These are phyloP conservation scores for Santalum album DNA, from an alignment of 164 flowering plant genomes.

Conservation along the genomic window DNA sequence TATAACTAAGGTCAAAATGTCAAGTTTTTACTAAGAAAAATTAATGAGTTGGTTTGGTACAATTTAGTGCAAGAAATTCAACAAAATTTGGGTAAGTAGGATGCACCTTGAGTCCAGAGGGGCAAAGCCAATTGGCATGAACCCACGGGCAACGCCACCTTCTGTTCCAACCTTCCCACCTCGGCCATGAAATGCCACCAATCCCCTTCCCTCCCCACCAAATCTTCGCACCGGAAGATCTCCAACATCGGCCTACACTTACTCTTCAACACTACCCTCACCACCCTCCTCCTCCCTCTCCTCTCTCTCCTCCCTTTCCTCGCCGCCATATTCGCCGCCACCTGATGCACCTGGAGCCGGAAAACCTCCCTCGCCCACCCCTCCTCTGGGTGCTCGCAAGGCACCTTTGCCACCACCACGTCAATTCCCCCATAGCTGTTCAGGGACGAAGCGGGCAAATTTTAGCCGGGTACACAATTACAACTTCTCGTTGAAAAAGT, in stretches of 20 bases:
- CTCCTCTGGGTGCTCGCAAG: slow-evolving; percentile 50
- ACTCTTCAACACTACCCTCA: slow-evolving; percentile 60
- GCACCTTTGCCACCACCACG: slow-evolving; percentile 62
- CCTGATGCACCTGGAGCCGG: slow-evolving; percentile 70
- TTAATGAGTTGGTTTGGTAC: too few relatives aligned
- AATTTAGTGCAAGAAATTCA: too few relatives aligned
- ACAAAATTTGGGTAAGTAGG: too few relatives aligned
- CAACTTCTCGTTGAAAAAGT: too few relatives aligned
- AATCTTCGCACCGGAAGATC: slow-evolving; percentile 67
- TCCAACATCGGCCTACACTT: slow-evolving; percentile 86
- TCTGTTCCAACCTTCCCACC: slow-evolving; percentile 41
- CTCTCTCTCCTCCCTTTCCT: slow-evolving; percentile 49
- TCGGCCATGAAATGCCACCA: slow-evolving; percentile 75
- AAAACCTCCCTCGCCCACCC: slow-evolving; percentile 69
- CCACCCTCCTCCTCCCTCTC: slow-evolving; percentile 37
- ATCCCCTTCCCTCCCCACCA: slow-evolving; percentile 53
- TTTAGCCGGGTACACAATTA: too few relatives aligned
- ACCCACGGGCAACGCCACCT: slow-evolving; percentile 72
- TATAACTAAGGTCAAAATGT: too few relatives aligned
- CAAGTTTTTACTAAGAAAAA: too few relatives aligned
- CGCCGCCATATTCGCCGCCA: slow-evolving; percentile 55
- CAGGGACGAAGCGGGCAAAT: too few relatives aligned
- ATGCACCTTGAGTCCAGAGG: slow-evolving; percentile 73
- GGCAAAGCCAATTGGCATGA: slow-evolving; percentile 79
- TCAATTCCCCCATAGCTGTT: slow-evolving; percentile 35